Base-by-base conservation (phyloP, 2,329 filamentous ascomycete genomes). In the Fusarium metavorans region DNA sequence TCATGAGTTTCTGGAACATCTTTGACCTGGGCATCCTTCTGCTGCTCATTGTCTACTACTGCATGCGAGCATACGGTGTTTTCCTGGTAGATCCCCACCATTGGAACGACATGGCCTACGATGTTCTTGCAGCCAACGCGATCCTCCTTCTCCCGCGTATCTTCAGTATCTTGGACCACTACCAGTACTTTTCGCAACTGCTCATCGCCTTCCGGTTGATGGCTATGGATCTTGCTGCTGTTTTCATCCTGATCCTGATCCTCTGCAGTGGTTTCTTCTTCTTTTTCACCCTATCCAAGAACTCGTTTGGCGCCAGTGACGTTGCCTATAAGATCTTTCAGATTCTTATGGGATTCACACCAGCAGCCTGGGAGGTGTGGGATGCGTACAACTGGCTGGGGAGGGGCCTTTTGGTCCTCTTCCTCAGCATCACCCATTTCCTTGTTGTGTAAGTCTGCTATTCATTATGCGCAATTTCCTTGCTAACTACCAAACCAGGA, bases 1-100 rank as follows among this genome's bases (percentile, higher is more conserved):
- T 98, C 79, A 96, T 98, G 92, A 97, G 95, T 81, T 97, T 98
- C 82, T 98, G 96, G 96, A 98, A 98, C 82, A 91, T 95, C 41
- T 98, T 98, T 82, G 96, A 98, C 80, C 86, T 98, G 41, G 95
- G 95, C 10, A 98, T 98, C 63, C 85, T 98, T 62, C 85, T 97
- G 27, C 86, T 98, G 70, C 91, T 98, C 77, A 91, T 97, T 78
- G 89, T 94, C 65, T 98, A 98, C 85, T 97, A 98, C 81, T 94
- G 93, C 78, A 91, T 98, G 85, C 92, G 96, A 66, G 88, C 97
- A 16, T 98, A 97, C 79, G 95, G 95, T 23, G 93, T 98, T 61
- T 91, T 98, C 69, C 87, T 97, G 76, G 91, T 94, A 2, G 93
- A 95, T 75, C 89, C 92, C 57, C 89, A 93, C 70, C 88, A 90